Evolutionary conservation across 352 stramenopile genomes (phyloP).

Genomic region (Globisporangium alternatum): DNA sequence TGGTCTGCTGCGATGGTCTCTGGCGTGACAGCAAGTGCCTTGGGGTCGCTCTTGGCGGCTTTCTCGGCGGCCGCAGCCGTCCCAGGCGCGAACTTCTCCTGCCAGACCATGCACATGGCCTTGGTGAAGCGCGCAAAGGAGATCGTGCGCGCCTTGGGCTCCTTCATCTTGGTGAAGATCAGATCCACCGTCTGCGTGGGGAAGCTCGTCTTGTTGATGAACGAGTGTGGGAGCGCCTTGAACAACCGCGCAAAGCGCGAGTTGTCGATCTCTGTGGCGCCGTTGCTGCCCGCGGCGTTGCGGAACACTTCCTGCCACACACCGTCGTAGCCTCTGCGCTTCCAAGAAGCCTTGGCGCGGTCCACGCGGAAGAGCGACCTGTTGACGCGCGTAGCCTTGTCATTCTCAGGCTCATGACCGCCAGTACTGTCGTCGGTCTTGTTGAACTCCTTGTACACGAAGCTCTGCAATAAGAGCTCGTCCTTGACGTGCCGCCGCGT

Average conservation of each 20-base stretch:
- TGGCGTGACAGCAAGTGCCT: not conserved
- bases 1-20: slow-evolving; percentile 22
- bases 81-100: slow-evolving; percentile 41
- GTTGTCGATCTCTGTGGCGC: slow-evolving; percentile 49
- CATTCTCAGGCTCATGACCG: slow-evolving; percentile 19
- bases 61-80: not conserved
- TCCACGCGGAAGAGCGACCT: slow-evolving; percentile 40
- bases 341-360: slow-evolving; percentile 33
- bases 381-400: slow-evolving; percentile 27
- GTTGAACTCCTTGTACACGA: slow-evolving; percentile 32
- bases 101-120: slow-evolving; percentile 54
- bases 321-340: slow-evolving; percentile 53
- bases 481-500: slow-evolving; percentile 46
- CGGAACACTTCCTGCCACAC: slow-evolving; percentile 70
- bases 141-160: slow-evolving; percentile 61
- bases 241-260: slow-evolving; percentile 63
- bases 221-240: slow-evolving; percentile 51
- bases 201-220: slow-evolving; percentile 61
- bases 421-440: not conserved
- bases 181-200: slow-evolving; percentile 53
- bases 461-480: slow-evolving; percentile 68
- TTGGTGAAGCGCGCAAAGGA: slow-evolving; percentile 63
- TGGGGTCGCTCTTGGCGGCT: slow-evolving; percentile 6
- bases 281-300: slow-evolving; percentile 29
- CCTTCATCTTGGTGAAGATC: slow-evolving; percentile 76